These are phyloP conservation scores for Aspergillus niger DNA, from an alignment of 2,329 filamentous ascomycete genomes.

Conservation along the genomic window DNA sequence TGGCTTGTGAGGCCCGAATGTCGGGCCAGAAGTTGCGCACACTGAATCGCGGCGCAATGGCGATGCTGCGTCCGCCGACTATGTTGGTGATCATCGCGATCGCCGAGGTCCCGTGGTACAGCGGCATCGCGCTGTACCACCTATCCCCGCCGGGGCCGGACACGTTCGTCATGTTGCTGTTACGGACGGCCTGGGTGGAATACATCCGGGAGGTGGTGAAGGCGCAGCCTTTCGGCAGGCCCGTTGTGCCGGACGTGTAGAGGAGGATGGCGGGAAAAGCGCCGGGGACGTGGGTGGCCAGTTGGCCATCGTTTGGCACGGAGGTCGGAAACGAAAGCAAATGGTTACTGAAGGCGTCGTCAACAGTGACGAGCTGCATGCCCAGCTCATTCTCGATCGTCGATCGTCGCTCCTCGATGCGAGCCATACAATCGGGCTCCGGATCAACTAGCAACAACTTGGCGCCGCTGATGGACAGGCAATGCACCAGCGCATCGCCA, in stretches of 20 bases:
- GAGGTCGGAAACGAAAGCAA: constrained; percentile 52
- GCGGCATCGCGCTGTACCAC: constrained; percentile 76
- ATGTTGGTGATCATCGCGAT: constrained; percentile 61
- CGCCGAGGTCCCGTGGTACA: constrained; percentile 75
- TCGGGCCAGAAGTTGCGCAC: constrained; percentile 72
- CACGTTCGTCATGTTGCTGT: constrained; percentile 32
- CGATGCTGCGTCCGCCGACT: constrained; percentile 49
- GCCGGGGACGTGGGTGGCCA: constrained; percentile 49
- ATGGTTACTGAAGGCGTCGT: constrained; percentile 46
- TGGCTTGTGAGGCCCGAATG: constrained; percentile 66
- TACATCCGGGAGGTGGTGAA: constrained; percentile 58
- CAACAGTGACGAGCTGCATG: constrained; percentile 59
- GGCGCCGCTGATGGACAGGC: constrained; percentile 60
- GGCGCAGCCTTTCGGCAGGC: constrained; percentile 69
- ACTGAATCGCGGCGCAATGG: constrained; percentile 59
- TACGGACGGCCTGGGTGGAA: constrained; percentile 38
- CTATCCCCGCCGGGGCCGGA: constrained; percentile 51
- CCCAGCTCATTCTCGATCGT: constrained; percentile 58
- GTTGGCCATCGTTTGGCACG: constrained; percentile 53
- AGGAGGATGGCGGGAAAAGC: constrained; percentile 64
- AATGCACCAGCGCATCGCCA: constrained; percentile 66
- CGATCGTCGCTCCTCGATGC: constrained; percentile 56
- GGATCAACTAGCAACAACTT: constrained; percentile 62
- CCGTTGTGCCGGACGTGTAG: constrained; percentile 77
- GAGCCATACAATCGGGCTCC: constrained; percentile 54